These are phyloP conservation scores for Cryphonectria naterciae DNA, from an alignment of 2,329 filamentous ascomycete species.

Conservation along the genomic window DNA sequence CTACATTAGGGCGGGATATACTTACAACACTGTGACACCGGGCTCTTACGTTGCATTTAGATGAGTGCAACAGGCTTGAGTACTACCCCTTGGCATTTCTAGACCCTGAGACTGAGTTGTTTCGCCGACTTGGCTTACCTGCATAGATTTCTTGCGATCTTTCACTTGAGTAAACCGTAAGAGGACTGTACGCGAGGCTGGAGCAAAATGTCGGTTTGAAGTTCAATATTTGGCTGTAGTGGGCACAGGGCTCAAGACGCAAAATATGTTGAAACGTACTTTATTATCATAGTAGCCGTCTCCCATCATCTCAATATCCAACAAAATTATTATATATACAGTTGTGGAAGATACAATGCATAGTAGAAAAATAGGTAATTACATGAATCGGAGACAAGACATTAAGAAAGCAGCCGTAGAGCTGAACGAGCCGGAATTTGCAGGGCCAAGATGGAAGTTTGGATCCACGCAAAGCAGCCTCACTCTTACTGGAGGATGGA, in stretches of 20 bases:
- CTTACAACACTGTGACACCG: too few species aligned
- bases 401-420: not conserved
- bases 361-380: not conserved
- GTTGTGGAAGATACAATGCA: not conserved
- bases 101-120: too few species aligned
- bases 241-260: too few species aligned
- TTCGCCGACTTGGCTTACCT: too few species aligned
- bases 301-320: not conserved
- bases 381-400: not conserved
- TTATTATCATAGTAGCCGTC: not conserved
- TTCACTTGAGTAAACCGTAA: too few species aligned
- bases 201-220: too few species aligned
- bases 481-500: conserved; percentile 6
- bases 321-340: not conserved
- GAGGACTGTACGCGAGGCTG: too few species aligned
- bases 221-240: too few species aligned
- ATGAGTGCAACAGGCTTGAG: too few species aligned
- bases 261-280: not conserved
- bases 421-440: not conserved
- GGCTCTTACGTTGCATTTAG: too few species aligned
- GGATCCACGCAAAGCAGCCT: not conserved
- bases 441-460: not conserved
- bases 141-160: too few species aligned
- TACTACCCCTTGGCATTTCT: too few species aligned
- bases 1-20: not conserved